A percentile compares a stretch with the other conserved stretches of the same genome.
Conservation (phyloP, 2,329 filamentous ascomycete species). For the Thermoascus crustaceus region DNA sequence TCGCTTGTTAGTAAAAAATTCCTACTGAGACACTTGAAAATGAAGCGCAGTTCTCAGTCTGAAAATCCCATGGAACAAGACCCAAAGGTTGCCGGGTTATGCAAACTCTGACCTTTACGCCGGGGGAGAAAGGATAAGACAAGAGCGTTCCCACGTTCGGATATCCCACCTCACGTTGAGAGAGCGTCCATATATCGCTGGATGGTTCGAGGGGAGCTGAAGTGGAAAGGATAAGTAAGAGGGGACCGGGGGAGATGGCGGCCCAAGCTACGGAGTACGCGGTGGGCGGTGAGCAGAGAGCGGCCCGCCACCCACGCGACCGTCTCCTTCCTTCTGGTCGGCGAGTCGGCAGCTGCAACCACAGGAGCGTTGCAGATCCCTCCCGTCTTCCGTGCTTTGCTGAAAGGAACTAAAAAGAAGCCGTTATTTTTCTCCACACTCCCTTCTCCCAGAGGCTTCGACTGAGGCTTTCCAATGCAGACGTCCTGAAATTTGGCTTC, state of each 20-base stretch:
- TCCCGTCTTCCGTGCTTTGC: no score
- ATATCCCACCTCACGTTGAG: neutral
- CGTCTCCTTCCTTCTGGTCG: conserved; percentile 16
- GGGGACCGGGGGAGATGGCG: conserved; percentile 1
- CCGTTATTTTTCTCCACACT: no score
- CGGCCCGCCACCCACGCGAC: conserved; percentile 1
- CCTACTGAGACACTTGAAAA: conserved; percentile 11
- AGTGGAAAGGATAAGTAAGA: conserved; percentile 5
- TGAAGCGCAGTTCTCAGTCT: conserved; percentile 3
- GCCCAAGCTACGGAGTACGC: conserved; percentile 15
- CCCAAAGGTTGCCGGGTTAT: no score
- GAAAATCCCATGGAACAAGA: neutral
- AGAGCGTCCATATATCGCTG: neutral
- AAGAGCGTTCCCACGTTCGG: neutral
- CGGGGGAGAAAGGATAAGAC: neutral
- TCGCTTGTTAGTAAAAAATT: conserved; percentile 11
- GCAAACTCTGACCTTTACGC: no score
- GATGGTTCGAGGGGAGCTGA: conserved; percentile 2
- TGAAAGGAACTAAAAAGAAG: no score
- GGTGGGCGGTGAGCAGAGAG: conserved; percentile 9
- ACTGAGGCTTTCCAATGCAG: conserved; percentile 18
- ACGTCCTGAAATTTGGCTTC: no score
- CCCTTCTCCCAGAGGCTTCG: no score
- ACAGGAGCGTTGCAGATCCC: no score
- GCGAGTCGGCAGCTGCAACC: no score